A percentile compares a stretch with the other conserved stretches of the same genome.
phyloP scores from a whole-genome alignment of 768 basidiomycete species.

The Naganishia vaughanmartiniae region DNA sequence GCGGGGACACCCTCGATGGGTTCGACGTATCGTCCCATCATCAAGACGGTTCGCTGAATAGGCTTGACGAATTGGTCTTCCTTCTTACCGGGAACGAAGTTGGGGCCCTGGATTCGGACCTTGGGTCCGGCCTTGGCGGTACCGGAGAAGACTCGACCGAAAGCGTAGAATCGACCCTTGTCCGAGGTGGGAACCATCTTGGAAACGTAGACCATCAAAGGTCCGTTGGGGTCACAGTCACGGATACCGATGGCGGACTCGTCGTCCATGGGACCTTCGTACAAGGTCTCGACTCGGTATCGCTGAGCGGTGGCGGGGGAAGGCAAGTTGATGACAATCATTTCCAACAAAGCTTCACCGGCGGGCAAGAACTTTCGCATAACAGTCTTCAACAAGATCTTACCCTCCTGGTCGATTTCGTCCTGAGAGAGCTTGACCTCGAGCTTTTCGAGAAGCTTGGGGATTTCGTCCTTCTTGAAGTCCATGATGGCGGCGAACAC shows the following conservation, averaged over 20 bases:
- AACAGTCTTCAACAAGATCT: conserved; percentile 90
- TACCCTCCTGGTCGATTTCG: conserved; percentile 91
- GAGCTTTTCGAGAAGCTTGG: conserved; percentile 88
- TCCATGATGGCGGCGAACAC: conserved; percentile 99
- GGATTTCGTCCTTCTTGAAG: conserved; percentile 89
- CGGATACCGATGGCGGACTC: conserved; percentile 98
- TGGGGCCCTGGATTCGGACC: conserved; percentile 98
- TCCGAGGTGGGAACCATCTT: conserved; percentile 99
- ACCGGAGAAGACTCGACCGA: conserved; percentile 99
- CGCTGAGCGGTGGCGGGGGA: conserved; percentile 95
- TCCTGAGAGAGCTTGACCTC: conserved; percentile 82
- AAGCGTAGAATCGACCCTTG: conserved; percentile 99
- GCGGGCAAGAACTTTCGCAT: conserved; percentile 99
- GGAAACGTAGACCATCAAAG: conserved; percentile 95
- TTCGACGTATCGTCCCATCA: conserved; percentile 99
- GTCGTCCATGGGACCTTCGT: conserved; percentile 99
- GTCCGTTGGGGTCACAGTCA: conserved; percentile 93
- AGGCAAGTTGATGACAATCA: conserved; percentile 99
- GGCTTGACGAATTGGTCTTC: conserved; percentile 97
- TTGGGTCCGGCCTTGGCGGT: conserved; percentile 96
- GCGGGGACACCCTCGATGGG: conserved; percentile 99
- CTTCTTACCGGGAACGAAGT: conserved; percentile 98
- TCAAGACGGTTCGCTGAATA: conserved; percentile 96
- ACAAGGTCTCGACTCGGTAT: conserved; percentile 98
- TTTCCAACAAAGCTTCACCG: conserved; percentile 96